Conservation (phyloP, 257 asterid genomes). For the Lavandula angustifolia region DNA sequence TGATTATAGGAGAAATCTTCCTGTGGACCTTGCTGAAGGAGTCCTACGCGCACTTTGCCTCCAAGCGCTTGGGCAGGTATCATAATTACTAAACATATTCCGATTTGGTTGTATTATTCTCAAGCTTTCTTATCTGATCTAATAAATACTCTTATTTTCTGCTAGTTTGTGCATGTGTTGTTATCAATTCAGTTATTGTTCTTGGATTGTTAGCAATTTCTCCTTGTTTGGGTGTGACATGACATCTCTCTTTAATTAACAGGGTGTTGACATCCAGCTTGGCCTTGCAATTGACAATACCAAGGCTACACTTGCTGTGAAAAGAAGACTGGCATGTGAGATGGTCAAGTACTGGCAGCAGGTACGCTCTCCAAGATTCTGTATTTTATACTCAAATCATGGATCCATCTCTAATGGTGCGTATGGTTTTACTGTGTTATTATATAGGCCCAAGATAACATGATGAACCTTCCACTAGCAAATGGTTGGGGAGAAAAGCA, state of each 20-base stretch:
- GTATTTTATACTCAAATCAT: too few species aligned
- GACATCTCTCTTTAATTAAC: constrained; percentile 28
- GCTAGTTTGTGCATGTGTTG: too few species aligned
- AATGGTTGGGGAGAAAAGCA: constrained; percentile 99
- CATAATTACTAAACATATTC: too few species aligned
- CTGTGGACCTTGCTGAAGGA: constrained; percentile 98
- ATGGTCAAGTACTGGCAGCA: constrained; percentile 99
- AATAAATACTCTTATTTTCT: too few species aligned
- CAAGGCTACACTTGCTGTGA: constrained; percentile 94
- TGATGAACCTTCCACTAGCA: constrained; percentile 78
- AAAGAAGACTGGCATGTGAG: constrained; percentile 98
- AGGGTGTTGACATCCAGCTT: constrained; percentile 98
- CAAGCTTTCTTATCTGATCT: too few species aligned
- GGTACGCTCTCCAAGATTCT: constrained; percentile 42
- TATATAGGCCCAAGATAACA: constrained; percentile 86
- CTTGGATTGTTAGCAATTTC: too few species aligned
- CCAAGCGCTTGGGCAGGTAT: constrained; percentile 96
- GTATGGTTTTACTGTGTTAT: neutral
- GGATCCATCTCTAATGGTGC: too few species aligned
- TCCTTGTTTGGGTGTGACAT: too few species aligned
- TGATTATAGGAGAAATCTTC: constrained; percentile 72
- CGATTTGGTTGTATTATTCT: too few species aligned
- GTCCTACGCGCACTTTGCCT: constrained; percentile 92
- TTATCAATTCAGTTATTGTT: too few species aligned
- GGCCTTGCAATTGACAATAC: constrained; percentile 97